Percentiles rank a stretch among this genome's conserved stretches.
Conservation (phyloP, 176 grass and related monocot genomes). For the Oryza nivara region DNA sequence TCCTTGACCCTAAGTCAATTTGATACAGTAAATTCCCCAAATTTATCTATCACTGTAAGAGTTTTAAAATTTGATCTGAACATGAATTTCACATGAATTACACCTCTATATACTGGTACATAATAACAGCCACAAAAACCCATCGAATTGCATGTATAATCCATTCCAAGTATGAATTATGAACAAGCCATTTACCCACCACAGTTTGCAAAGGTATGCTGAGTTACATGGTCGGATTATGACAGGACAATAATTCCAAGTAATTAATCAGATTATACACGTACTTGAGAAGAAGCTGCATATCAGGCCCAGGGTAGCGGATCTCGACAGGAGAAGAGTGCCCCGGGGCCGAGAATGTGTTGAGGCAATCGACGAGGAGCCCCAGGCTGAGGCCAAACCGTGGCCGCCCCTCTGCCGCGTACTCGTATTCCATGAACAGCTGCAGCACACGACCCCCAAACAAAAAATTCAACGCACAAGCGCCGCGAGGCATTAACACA, state of each 20-base stretch:
- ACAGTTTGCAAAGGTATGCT: not conserved
- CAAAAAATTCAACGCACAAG: not conserved
- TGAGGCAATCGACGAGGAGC: constrained; percentile 79
- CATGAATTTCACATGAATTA: not conserved
- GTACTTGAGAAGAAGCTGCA: constrained; percentile 92
- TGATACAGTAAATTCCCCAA: no score
- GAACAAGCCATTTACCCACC: not conserved
- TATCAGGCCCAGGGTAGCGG: constrained; percentile 81
- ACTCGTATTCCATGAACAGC: constrained; percentile 85
- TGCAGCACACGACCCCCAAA: constrained; percentile 4
- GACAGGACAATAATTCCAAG: not conserved
- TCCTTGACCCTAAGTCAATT: no score
- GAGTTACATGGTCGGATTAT: not conserved
- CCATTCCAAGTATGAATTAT: not conserved
- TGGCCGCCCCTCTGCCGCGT: constrained; percentile 58
- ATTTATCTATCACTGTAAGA: no score
- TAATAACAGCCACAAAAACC: not conserved
- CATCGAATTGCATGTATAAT: not conserved
- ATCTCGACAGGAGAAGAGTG: constrained; percentile 69
- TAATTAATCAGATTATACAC: not conserved
- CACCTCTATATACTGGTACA: not conserved
- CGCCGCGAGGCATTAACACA: constrained; percentile 17
- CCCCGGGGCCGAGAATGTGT: constrained; percentile 68
- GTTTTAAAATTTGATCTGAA: not conserved
- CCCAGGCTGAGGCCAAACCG: constrained; percentile 85